Base-by-base conservation (phyloP, 2,329 filamentous ascomycete species). In the Paecilomyces niveus region DNA sequence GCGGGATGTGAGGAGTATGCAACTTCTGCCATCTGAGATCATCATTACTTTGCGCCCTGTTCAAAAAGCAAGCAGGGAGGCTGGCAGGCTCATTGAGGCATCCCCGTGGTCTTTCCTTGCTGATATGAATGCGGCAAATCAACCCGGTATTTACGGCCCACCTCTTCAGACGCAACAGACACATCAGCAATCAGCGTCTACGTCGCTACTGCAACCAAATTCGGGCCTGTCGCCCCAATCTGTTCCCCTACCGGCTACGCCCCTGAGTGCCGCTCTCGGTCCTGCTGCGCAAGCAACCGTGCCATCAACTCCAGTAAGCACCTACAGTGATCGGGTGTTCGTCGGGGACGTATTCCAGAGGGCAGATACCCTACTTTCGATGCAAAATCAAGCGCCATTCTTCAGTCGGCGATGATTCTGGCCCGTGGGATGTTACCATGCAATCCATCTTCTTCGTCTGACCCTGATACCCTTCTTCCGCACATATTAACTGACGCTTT, bases 221-320 rank as follows among this genome's bases (percentile, higher is more conserved):
- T 58, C 57, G 58, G 51, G 62, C 59, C 61, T 70, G 59, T 72
- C 74, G 26, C 81, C 78, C 11, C 82, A 82, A 53, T 79, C 81
- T 22, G 77, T 82, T 9, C 80, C 83, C 10, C 76, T 92, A 39
- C 92, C 92, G 8, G 91, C 94, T 67, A 97, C 92, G 1, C 92
- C 93, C 7, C 83, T 96, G 61, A 94, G 90, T 66, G 92, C 92
- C 15, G 92, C 92, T 1, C 80, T 97, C 4, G 93, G 92, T 0
- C 91, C 92, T 5, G 92, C 92, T 21, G 90, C 92, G 57, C 92
- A 96, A 74, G 92, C 92, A 0, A 97, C 91, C 0, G 87, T 96
- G 10, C 89, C 90, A 3, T 89, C 83, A 2, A 78, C 77, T 0
- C 77, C 76, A 5, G 76, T 76, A n/a, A 78, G 72, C 64, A 74